Evolutionary conservation across 352 stramenopile species (phyloP), one percentile per base, ranked within the genome.

Genomic region (Pythium dissimile): DNA sequence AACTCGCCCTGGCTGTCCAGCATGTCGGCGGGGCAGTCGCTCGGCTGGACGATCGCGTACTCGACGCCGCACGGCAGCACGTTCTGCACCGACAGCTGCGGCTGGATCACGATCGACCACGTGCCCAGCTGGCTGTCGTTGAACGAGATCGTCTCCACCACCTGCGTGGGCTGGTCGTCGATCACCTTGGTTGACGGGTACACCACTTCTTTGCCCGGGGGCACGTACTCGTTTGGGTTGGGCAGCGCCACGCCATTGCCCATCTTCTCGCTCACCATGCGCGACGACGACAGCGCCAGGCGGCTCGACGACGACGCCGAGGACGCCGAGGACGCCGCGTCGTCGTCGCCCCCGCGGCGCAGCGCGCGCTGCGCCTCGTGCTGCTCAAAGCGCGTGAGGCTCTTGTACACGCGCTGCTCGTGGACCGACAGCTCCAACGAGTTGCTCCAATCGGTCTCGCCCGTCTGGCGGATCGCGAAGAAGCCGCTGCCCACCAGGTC

Each of bases 371-470:
- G 69, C n/a, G 75, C 75, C 32, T 92, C 77, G 5, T 65, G 59
- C 44, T 90, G 77, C 55, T 93, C 84, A 56, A 78, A 93, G 18
- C 62, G 73, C 28, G 84, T 90, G 50, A 91, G 69, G 21, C 71
- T 67, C 53, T 93, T 93, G 45, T 80, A 91, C 30, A 89, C n/a
- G 3, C 81, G 71, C 47, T 93, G 84, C 16, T 90, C 79, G 12
- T 64, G 71, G 9, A 92, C 80, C 5, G 86, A 88, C 0, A 95
- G 60, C 23, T 70, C 61, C 20, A 95, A 43, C 9, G 59, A 77
- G 48, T 93, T 93, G 50, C 86, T 95, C 86, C 86, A 95, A 16
- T 92, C 82, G 5, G 72, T 85, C 66, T 95, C 86, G 21, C 86
- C 86, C 31, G 81, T 77, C 62, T 95, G 86, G 2, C 86, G 82